These are phyloP conservation scores for Epipyxis sp. DNA, from an alignment of 108 stramenopile genomes.

Conservation along the genomic window DNA sequence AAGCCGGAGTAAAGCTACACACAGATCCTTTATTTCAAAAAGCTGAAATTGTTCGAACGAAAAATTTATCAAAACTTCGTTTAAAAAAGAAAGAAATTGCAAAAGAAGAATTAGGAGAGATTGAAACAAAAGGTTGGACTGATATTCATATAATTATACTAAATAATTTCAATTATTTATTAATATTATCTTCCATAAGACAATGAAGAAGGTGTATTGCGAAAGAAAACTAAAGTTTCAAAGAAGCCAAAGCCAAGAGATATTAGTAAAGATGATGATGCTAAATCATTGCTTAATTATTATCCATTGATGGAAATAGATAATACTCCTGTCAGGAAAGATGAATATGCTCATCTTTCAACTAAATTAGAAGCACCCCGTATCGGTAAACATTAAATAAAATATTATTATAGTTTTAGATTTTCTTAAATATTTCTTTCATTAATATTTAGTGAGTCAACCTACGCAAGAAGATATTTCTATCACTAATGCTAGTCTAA, in stretches of 20 bases:
- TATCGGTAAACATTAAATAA: too few species aligned
- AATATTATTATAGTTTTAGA: too few species aligned
- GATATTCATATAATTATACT: too few species aligned
- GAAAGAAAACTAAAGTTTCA: neutral
- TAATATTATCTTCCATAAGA: too few species aligned
- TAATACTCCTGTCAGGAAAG: too few species aligned
- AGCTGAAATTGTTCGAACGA: slow-evolving; percentile 13
- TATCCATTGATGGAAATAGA: neutral
- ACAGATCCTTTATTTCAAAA: neutral
- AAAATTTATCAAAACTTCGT: neutral
- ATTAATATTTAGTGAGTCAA: too few species aligned
- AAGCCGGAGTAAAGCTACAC: slow-evolving; percentile 19
- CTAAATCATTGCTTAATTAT: neutral
- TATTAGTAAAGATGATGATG: slow-evolving; percentile 1
- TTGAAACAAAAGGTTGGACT: neutral
- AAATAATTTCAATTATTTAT: too few species aligned
- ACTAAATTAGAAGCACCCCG: too few species aligned
- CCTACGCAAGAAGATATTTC: too few species aligned
- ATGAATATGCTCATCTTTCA: too few species aligned
- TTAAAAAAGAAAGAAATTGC: neutral
- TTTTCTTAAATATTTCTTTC: too few species aligned
- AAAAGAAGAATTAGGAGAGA: neutral
- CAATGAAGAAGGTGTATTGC: neutral
- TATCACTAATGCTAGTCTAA: too few species aligned
- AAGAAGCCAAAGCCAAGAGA: neutral